These are phyloP conservation scores for Osmanthus fragrans DNA, from an alignment of 257 asterid genomes.

Conservation along the genomic window DNA sequence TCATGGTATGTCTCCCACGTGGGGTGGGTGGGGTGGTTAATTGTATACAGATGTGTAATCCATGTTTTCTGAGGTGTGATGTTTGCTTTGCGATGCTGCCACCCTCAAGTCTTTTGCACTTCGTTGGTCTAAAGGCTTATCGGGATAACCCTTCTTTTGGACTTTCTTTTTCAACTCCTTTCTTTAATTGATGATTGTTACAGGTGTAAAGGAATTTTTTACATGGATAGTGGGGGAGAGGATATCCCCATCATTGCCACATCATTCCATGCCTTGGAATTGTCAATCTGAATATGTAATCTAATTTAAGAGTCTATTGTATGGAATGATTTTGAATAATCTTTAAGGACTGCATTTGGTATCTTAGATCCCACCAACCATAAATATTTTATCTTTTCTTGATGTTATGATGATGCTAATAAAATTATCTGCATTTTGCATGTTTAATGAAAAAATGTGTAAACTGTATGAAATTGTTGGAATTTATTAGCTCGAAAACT, in stretches of 20 bases:
- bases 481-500: too few relatives aligned
- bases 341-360: neutral
- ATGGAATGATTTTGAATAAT: neutral
- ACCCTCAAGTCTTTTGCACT: neutral
- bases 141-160: neutral
- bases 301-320: neutral
- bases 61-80: neutral
- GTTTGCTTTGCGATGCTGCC: neutral
- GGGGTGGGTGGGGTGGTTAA: neutral
- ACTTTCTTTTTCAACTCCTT: neutral
- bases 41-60: neutral
- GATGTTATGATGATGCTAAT: too few relatives aligned
- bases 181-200: neutral
- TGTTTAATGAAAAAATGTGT: too few relatives aligned
- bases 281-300: neutral
- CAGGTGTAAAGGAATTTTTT: neutral
- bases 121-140: neutral
- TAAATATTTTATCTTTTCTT: too few relatives aligned
- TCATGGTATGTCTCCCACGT: neutral
- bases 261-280: neutral
- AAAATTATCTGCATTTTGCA: too few relatives aligned
- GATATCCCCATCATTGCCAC: neutral
- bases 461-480: too few relatives aligned
- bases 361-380: neutral
- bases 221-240: neutral